Base-by-base conservation (phyloP, 192 early-diverging fungal species). In the Gaertneriomyces sp. region DNA sequence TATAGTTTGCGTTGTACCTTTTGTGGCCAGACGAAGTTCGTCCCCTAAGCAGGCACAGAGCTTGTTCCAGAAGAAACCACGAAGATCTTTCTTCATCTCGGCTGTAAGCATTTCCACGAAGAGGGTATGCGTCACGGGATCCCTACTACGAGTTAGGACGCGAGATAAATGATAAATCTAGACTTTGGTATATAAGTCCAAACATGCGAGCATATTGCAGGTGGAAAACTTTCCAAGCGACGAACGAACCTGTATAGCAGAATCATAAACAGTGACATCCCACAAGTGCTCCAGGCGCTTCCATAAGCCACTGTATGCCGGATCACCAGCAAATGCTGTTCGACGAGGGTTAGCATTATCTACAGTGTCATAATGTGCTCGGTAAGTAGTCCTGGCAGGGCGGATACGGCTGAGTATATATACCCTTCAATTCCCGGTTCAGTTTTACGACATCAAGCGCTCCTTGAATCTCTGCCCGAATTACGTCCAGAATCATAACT, bases 131-230 rank as follows among this genome's bases (percentile, higher is more conserved):
- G 67, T 74, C 3, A 64, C 14, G 3, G 79, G 61, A 57, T 84
- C 81, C 16, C 65, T 50, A 38, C 71, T 77, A 33, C 80, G 59
- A 3, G 66, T 44, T 14, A 84, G 66, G 9, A 84, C 77, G 9
- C 71, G 17, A 42, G 83, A 79, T 6, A 84, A 58, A 12, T 71
- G 56, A 44, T 79, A 80, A n/a, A 76, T 52, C 71, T 76, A 40
- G 5, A 45, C 12, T 50, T 17, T 1, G 25, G 19, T 2, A 40
- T 33, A 33, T 33, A 2, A 33, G 25, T 33, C 2, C 25, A 33
- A 0, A 33, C 25, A 33, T 33, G 25, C 25, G 25, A 33, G 25
- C 25, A 2, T 0, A 33, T 33, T 33, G 25, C 25, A 33, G 1
- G 25, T 33, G 2, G 25, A 33, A 33, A 33, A 33, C 25, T 2